phyloP scores from a whole-genome alignment of 2,329 filamentous ascomycete species.

The Ophiostoma angusticollis region DNA sequence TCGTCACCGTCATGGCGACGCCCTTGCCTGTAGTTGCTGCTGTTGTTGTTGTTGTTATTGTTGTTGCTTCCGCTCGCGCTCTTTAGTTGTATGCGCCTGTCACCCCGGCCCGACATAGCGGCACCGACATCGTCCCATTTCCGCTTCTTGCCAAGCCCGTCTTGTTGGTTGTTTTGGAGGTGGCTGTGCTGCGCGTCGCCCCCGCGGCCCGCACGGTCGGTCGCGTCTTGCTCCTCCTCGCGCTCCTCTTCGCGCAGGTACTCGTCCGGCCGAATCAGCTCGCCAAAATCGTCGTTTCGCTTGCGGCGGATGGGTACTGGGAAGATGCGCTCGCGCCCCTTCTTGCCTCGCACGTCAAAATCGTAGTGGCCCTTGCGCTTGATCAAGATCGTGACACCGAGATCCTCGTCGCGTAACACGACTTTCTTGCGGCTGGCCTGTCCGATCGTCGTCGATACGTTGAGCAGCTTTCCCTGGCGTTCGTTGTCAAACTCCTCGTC shows the following conservation, averaged over 20 bases:
- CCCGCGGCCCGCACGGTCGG: conserved; percentile 36
- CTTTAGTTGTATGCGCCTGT: no score
- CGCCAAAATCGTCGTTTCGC: conserved; percentile 82
- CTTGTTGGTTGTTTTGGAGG: conserved; percentile 30
- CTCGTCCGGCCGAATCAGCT: conserved; percentile 85
- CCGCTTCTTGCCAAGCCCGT: conserved; percentile 75
- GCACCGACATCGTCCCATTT: conserved; percentile 70
- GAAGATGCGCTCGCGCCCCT: conserved; percentile 84
- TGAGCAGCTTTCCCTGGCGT: conserved; percentile 83
- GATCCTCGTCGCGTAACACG: conserved; percentile 74
- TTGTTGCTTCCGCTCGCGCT: no score
- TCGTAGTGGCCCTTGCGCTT: conserved; percentile 86
- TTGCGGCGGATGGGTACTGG: conserved; percentile 70
- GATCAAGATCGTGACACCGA: conserved; percentile 82
- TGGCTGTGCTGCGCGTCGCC: conserved; percentile 24
- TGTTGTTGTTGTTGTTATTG: conserved; percentile 10
- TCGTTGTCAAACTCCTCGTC: conserved; percentile 83
- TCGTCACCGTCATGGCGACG: not conserved
- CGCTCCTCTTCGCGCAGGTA: conserved; percentile 87
- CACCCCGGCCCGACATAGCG: not conserved
- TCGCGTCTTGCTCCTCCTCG: conserved; percentile 59
- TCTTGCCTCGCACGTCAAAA: conserved; percentile 82
- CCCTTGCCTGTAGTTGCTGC: conserved; percentile 13
- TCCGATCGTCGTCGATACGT: conserved; percentile 72
- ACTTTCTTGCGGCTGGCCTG: conserved; percentile 78